A percentile compares a stretch with the other conserved stretches of the same genome.
phyloP scores from a whole-genome alignment of 345 rosid genomes.

The Rhodamnia rubescens region DNA sequence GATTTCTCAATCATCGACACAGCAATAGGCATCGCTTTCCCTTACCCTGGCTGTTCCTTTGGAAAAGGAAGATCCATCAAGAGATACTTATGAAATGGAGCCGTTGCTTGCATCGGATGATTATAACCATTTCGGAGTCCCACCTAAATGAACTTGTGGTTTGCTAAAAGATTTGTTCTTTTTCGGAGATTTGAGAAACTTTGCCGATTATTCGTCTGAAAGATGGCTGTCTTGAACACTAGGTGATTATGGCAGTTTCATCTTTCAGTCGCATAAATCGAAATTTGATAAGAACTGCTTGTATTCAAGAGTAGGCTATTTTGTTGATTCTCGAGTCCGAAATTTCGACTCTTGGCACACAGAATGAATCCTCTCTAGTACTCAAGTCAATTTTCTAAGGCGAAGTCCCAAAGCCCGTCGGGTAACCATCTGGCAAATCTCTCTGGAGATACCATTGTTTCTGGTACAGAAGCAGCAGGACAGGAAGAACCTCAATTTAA shows the following conservation, averaged over 20 bases:
- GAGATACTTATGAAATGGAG: neutral
- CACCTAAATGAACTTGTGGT: neutral
- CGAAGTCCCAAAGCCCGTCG: neutral
- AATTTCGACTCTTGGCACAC: neutral
- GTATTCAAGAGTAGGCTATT: neutral
- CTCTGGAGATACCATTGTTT: too few relatives aligned
- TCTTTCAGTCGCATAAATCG: neutral
- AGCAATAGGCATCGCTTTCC: neutral
- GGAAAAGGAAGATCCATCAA: neutral
- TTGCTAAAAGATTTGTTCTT: neutral
- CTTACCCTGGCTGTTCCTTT: neutral
- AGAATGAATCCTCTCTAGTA: neutral
- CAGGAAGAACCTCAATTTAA: neutral
- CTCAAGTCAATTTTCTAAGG: neutral
- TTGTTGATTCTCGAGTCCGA: neutral
- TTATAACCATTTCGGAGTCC: neutral
- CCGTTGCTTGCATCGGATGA: neutral
- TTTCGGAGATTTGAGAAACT: neutral
- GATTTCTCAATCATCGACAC: neutral
- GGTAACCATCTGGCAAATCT: neutral
- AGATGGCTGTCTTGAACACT: neutral
- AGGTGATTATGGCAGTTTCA: neutral
- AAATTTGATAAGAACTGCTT: neutral
- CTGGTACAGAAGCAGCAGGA: neutral
- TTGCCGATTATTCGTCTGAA: neutral